Evolutionary conservation across 257 asterid species (phyloP), one percentile per base, ranked within the genome.

Genomic region (Petunia axillaris): DNA sequence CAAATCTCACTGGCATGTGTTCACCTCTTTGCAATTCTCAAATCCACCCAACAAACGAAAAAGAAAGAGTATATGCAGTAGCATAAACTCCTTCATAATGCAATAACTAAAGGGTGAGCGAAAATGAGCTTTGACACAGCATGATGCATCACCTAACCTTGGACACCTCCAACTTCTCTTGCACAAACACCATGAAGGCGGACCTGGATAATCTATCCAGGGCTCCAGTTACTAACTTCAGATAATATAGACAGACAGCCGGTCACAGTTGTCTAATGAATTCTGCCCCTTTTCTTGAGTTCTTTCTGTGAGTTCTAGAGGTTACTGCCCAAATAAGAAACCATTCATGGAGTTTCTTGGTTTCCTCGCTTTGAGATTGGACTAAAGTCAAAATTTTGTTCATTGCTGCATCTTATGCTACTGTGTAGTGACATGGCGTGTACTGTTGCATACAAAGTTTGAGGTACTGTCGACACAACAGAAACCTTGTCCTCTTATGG

Each of bases 161-260:
- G 52, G 65, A 65, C 50, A 65, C 74, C 52, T 14, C 52, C 74
- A 39, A 65, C 52, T 65, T 65, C 11, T 65, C 52, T 50, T 40
- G 36, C 36, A 65, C 5, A 6, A 65, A 64, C 50, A 65, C 74
- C 74, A 39, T 50, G 14, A 65, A 39, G 74, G 74, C 11, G 15
- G 52, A 13, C 52, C 52, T 65, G 0, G 52, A 65, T 39, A 65
- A 39, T 14, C 46, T 11, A 65, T 65, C 74, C 52, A 65, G 52
- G 35, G 74, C 13, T 39, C 74, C 52, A 65, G 35, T 39, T 65
- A 38, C 50, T 39, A 65, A 65, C 52, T 39, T 65, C 52, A 39
- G 36, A 65, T 14, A 65, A 65, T 3, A n/a, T 64, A 65, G 52
- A 65, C 73, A 64, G 50, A 65, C 73, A 65, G 40, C 73, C 14